A percentile compares a stretch with the other conserved stretches of the same genome.
These are phyloP conservation scores for Tolypocladium tundrense DNA, from an alignment of 2,329 filamentous ascomycete species.

Conservation along the genomic window DNA sequence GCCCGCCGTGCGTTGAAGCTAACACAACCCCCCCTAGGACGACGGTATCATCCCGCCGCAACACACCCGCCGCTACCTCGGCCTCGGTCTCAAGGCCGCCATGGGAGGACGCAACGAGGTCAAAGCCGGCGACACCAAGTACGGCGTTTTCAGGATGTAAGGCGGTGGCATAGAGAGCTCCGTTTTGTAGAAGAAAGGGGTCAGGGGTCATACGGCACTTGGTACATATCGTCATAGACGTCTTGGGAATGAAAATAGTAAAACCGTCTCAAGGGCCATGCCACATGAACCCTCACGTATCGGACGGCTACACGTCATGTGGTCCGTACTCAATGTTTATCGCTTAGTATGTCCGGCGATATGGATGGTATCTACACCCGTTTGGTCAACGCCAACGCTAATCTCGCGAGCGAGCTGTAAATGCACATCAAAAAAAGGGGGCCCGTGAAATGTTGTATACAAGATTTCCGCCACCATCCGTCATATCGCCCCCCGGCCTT, in stretches of 20 bases:
- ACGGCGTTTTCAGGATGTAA: conserved; percentile 79
- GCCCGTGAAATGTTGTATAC: conserved; percentile 12
- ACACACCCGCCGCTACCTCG: conserved; percentile 63
- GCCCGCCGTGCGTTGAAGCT: background rate
- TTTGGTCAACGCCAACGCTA: conserved; percentile 18
- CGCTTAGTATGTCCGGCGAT: background rate
- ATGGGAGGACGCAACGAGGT: conserved; percentile 57
- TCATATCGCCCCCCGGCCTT: conserved; percentile 4
- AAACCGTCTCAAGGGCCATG: background rate
- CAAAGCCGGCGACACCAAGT: conserved; percentile 53
- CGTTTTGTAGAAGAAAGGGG: background rate
- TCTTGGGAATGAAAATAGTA: background rate
- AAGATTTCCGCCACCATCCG: conserved; percentile 12
- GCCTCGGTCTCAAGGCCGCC: conserved; percentile 61
- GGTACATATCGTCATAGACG: background rate
- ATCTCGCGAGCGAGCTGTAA: conserved; percentile 17
- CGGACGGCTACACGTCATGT: background rate
- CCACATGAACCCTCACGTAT: background rate
- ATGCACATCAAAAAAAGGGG: conserved; percentile 12
- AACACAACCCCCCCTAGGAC: conserved; percentile 36
- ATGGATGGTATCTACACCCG: conserved; percentile 11
- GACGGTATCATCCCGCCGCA: conserved; percentile 72
- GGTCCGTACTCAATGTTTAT: background rate
- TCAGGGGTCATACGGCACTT: background rate
- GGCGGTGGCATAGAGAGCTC: background rate